Conservation (phyloP, 768 basidiomycete species). For the Dioszegia hungarica region DNA sequence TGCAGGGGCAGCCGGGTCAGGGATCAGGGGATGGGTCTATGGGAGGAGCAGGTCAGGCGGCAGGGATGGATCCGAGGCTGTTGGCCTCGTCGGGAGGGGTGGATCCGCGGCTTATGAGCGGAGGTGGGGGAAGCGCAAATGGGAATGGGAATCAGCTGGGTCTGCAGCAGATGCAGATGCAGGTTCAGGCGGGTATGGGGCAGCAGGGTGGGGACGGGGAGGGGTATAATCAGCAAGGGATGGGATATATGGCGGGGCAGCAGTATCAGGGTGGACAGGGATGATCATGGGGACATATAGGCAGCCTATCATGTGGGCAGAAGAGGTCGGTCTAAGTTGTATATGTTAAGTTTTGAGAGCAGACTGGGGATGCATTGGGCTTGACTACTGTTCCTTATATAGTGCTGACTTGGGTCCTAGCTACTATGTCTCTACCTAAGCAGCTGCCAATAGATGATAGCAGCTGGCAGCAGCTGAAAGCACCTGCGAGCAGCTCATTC, state of each 20-base stretch:
- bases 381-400: no score
- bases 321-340: no score
- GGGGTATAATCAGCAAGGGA: no score
- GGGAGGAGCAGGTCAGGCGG: no score
- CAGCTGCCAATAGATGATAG: no score
- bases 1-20: neutral
- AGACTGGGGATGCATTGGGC: no score
- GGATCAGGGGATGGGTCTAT: neutral
- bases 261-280: neutral
- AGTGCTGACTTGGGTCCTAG: no score
- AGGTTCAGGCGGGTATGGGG: neutral
- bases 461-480: no score
- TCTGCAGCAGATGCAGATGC: slow-evolving; percentile 1
- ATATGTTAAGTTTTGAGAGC: no score
- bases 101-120: neutral
- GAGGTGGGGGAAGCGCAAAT: neutral
- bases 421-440: no score
- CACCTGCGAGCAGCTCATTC: no score
- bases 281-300: neutral
- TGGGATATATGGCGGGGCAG: neutral
- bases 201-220: neutral
- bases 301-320: no score
- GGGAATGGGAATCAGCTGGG: neutral
- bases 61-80: slow-evolving; percentile 1
- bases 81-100: neutral